A percentile compares a stretch with the other conserved stretches of the same genome.
phyloP scores from a whole-genome alignment of 2,329 filamentous ascomycete species.

The Aspergillus sp. region DNA sequence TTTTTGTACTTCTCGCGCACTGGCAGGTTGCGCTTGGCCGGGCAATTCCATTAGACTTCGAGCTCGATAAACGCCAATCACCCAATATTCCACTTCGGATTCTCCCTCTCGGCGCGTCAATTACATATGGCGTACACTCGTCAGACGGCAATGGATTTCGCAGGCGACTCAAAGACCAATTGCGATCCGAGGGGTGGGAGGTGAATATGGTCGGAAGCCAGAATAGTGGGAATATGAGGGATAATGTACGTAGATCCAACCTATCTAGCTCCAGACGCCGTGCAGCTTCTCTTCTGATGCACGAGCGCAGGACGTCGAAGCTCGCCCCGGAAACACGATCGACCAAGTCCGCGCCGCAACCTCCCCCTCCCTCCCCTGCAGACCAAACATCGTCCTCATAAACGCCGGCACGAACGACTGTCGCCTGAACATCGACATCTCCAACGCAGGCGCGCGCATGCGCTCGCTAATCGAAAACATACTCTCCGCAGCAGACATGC shows the following conservation, averaged over 20 bases:
- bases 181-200: slow-evolving; percentile 12
- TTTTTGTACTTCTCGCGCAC: background rate
- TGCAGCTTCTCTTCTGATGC: background rate
- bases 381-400: slow-evolving; percentile 18
- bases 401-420: slow-evolving; percentile 19
- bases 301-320: slow-evolving; percentile 13
- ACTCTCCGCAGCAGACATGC: slow-evolving; percentile 1
- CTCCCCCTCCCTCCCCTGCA: background rate
- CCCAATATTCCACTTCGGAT: slow-evolving; percentile 1
- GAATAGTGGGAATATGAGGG: slow-evolving; percentile 18
- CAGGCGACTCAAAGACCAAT: slow-evolving; percentile 9
- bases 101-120: slow-evolving; percentile 20
- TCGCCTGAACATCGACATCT: background rate
- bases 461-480: slow-evolving; percentile 4
- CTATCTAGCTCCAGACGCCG: background rate
- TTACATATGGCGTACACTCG: slow-evolving; percentile 16
- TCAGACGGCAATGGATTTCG: slow-evolving; percentile 20
- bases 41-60: background rate
- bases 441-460: slow-evolving; percentile 9
- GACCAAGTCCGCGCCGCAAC: slow-evolving; percentile 3
- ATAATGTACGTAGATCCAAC: slow-evolving; percentile 25
- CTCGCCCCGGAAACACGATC: slow-evolving; percentile 10
- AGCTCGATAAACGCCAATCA: background rate
- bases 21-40: background rate
- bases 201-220: slow-evolving; percentile 21